Base-by-base conservation (phyloP, 202 grass and related monocot genomes). In the Saccharum hybrid region DNA sequence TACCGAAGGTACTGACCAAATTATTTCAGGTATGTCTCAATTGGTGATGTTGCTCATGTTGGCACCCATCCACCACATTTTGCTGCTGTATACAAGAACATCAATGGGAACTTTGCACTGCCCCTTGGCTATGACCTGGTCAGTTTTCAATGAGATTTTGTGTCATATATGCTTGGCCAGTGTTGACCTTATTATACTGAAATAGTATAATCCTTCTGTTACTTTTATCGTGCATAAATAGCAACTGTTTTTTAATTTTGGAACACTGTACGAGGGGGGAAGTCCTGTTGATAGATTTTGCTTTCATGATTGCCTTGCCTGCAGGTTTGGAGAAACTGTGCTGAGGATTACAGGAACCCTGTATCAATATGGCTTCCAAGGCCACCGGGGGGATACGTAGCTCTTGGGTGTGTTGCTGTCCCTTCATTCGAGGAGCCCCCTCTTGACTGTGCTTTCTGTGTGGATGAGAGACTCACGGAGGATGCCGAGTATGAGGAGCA, bases 61-160 rank as follows among this genome's bases (percentile, higher is more conserved):
- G 95, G 95, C 63, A 88, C 68, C 80, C 81, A 93, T 72, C 84
- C 69, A 83, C 96, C 96, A 3, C 85, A 82, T 83, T 77, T 93
- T 82, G 87, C 87, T 79, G 70, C 84, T 73, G 78, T 98, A 74
- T 98, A 98, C 90, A 82, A 77, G 68, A 93, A 93, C 71, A 81
- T 85, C n/a, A 80, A 83, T 49, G 68, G 77, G 16, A 95, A 95
- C 81, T 98, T 95, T 90, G 74, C 81, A 67, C 89, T 90, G 51
- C 96, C 96, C 66, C 52, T 95, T 70, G 96, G 96, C 66, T 98
- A 93, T 86, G 96, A 98, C 85, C 85, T 98, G 87, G 96, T 98
- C 63, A 90, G 91, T 86, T 41, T 73, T 69, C 75, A 59, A 81
- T 67, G 38, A 26, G 37, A 85, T 72, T 85, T 72, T 71, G 23